Conservation (phyloP, 805 yeast species). For the Metschnikowia peoriensis region DNA sequence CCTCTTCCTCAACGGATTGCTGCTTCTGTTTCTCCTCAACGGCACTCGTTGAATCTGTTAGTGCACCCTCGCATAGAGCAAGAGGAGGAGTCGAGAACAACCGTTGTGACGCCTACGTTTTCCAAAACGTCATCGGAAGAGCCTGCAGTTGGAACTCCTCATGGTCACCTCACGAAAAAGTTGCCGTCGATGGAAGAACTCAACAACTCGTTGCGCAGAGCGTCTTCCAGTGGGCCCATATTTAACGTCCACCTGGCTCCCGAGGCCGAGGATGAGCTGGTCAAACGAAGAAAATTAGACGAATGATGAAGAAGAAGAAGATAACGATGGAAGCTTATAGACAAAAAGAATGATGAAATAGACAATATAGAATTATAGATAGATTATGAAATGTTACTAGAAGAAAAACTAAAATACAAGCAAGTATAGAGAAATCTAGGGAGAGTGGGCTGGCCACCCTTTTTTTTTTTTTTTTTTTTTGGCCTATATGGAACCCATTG, state of each 20-base stretch:
- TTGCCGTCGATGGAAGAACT: conserved; percentile 39
- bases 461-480: too few species aligned
- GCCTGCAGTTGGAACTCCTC: background rate
- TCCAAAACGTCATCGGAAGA: background rate
- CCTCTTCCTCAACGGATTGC: conserved; percentile 12
- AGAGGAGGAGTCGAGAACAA: background rate
- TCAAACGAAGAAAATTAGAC: conserved; percentile 17
- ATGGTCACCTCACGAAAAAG: conserved; percentile 15
- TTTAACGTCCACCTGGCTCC: conserved; percentile 1
- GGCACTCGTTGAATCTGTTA: conserved; percentile 12
- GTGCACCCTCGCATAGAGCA: background rate
- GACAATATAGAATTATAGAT: too few species aligned
- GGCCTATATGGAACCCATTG: background rate
- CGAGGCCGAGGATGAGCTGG: conserved; percentile 9
- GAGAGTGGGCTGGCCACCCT: too few species aligned
- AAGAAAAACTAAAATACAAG: background rate
- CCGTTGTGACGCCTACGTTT: background rate
- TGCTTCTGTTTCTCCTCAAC: conserved; percentile 9
- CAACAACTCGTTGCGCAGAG: conserved; percentile 28
- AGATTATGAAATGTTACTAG: background rate
- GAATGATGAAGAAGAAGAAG: background rate
- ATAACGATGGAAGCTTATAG: background rate
- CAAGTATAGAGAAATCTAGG: background rate
- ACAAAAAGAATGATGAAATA: background rate
- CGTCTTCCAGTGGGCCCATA: conserved; percentile 3